Evolutionary conservation across 305 asterid species (phyloP).

Genomic region (Fraxinus ornus): DNA sequence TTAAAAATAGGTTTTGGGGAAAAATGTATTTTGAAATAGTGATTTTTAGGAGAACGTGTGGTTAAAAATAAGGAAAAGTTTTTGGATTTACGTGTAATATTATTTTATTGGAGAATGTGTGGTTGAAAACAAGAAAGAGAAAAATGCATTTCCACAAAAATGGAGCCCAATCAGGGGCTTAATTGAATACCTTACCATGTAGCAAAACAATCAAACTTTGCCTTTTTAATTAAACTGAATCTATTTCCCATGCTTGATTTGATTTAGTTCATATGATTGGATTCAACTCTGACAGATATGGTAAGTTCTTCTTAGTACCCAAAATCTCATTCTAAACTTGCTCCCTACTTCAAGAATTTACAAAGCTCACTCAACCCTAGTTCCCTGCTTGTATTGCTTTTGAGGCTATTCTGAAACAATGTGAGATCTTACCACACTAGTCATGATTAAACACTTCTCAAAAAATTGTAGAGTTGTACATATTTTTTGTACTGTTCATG

Average conservation of each 20-base stretch:
- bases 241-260: not conserved
- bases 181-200: not conserved
- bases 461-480: not conserved
- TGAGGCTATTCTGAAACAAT: not conserved
- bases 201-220: not conserved
- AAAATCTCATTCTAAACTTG: not conserved
- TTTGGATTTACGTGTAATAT: not conserved
- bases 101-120: not conserved
- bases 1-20: not conserved
- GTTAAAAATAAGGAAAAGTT: not conserved
- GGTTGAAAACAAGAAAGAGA: no score
- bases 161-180: no score
- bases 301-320: not conserved
- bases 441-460: not conserved
- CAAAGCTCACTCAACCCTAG: not conserved
- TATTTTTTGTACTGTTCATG: not conserved
- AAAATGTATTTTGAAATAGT: not conserved
- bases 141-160: no score
- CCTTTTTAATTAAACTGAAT: not conserved
- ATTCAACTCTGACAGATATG: not conserved
- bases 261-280: not conserved
- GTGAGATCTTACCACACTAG: not conserved
- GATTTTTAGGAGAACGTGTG: no score
- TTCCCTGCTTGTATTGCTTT: not conserved
- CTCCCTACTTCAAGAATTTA: not conserved